Base-by-base conservation (phyloP, 2,329 filamentous ascomycete species). In the Cercospora sp. region DNA sequence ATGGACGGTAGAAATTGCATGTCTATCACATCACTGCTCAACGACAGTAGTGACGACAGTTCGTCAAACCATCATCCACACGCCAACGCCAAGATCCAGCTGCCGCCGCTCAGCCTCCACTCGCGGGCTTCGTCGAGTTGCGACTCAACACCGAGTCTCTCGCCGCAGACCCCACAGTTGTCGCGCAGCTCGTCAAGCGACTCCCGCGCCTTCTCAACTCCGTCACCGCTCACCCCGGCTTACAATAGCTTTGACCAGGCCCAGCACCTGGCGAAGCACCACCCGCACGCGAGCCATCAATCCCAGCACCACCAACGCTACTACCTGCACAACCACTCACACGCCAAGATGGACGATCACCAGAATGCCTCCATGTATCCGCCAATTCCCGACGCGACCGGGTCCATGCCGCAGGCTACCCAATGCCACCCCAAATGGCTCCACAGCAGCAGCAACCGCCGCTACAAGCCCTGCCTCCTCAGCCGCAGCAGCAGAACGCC, bases 1-100 rank as follows among this genome's bases (percentile, higher is more conserved):
- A 85, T 85, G 83, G 82, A 85, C 81, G 82, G 82, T 79, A 84
- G 80, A 79, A 82, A 85, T 76, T 80, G 81, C 73, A 80, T 77
- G 62, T 64, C 62, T 34, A 64, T 64, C 28, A 82, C 84, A 76
- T 84, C 82, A 75, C 79, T 85, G 74, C 79, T 84, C 77, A 84
- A 84, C 80, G 82, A 83, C 76, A 80, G 78, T 76, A 68, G 70
- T 80, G 80, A 76, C 71, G 70, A 68, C 21, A 57, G 26, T 24
- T 28, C 53, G 26, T 30, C 53, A 12, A 28, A 58, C 53, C 43
- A 49, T 49, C 24, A 49, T 49, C 24, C 53, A 10, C 10, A 28
- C 66, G 70, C 68, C 63, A 62, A 66, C 67, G 66, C 63, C 58
- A 75, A 72, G 66, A 32, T 72, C 66, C 73, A 73, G 60, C 74